Evolutionary conservation across 176 grass and related monocot species (phyloP), one percentile per base, ranked within the genome.

Genomic region (Hordeum marinum): DNA sequence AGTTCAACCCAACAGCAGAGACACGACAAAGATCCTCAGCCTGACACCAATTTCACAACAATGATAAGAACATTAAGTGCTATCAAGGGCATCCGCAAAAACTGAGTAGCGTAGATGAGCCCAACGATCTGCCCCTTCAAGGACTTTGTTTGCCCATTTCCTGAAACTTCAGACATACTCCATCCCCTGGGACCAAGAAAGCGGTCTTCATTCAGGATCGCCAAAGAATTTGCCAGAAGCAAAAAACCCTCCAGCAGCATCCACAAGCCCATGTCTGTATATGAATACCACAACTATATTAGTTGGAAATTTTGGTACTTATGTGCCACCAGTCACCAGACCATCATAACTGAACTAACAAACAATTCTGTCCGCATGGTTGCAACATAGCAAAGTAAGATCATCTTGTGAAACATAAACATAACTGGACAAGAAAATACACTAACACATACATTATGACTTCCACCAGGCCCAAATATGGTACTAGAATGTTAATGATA

Each of bases 91-190:
- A 96, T 81, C 60, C 89, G 86, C 52, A 96, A 64, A 61, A 91
- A 96, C 60, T 96, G 91, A 1, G 91, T 91, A 29, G 91, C 91
- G 21, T 91, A 93, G 80, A 96, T 91, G 45, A 96, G 87, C 34
- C 94, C 89, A 2, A 95, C 88, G 10, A 96, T 87, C 82, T 93
- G 91, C 24, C 94, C 94, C 88, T 93, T 96, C 39, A 93, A 61
- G 4, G 84, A 85, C 79, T 96, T 96, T 31, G 94, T 85, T 79
- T 83, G 77, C 6, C 86, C 88, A 77, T 87, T 95, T 83, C 80
- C 89, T 81, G 91, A 91, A 72, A 93, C 89, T 89, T 91, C 91
- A 70, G 91, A 88, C 91, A 96, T 91, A 71, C 91, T 96, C 94
- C 91, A 96, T 46, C 94, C 87, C 77, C 78, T 87, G 17, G 91